Base-by-base conservation (phyloP, 2,329 filamentous ascomycete species). In the Ophiostoma ulmi region DNA sequence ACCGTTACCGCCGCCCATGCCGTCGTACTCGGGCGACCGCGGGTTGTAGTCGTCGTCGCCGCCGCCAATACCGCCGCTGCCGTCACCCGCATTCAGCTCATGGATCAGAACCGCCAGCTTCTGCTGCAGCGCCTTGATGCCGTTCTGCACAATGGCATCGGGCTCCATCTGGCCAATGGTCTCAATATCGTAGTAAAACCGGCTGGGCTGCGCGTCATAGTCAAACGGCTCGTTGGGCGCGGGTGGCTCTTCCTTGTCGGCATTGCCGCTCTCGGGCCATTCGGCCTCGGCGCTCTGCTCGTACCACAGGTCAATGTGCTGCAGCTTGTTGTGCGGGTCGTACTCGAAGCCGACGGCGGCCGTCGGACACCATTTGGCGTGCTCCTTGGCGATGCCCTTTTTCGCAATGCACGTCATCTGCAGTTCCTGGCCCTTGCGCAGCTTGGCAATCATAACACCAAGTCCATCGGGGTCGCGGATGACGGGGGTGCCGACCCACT, bases 371-470 rank as follows among this genome's bases (percentile, higher is more conserved):
- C 95, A 99, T 81, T 99, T 99, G 11, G 95, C 92, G 80, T 99
- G 95, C 80, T 99, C 95, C 84, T 99, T 99, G 52, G 94, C 94
- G 74, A 98, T 98, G 0, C 95, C 95, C 85, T 98, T 98, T 85
- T 97, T 97, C 68, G 94, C 95, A 74, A 97, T 91, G 78, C 94
- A 98, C 73, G 88, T 91, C 77, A 99, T 87, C 79, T 93, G 90
- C 72, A 99, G 83, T 80, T 97, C 93, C 81, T 99, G 95, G 2
- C 91, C 93, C 77, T 90, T 91, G 72, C 94, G 87, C 78, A 99
- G 83, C 84, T 98, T 98, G 77, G 91, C 92, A 74, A 99, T 94
- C 75, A 98, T 85, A 64, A 91, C 88, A 0, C 95, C 95, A 71
- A 91, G 87, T 13, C 90, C 89, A 68, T 94, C 91, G 0, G 90